Conservation (phyloP, 257 asterid species). For the Jaltomata sinuosa region DNA sequence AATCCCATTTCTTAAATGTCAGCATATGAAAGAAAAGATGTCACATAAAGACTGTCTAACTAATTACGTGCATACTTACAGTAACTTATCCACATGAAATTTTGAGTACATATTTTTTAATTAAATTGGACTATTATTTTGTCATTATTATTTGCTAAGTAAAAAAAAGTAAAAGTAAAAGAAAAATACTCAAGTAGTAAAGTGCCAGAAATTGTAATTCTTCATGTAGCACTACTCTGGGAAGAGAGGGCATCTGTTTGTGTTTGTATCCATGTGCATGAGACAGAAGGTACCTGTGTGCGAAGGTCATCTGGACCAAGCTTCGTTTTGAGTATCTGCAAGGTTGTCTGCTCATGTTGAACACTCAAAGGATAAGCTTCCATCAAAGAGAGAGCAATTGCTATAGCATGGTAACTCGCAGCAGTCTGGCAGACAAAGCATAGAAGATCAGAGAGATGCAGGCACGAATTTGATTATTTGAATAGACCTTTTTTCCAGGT, state of each 20-base stretch:
- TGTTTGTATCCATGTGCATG: neutral
- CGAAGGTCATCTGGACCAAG: slow-evolving; percentile 95
- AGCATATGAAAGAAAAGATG: neutral
- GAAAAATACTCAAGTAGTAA: neutral
- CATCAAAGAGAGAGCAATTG: slow-evolving; percentile 98
- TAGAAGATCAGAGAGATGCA: neutral
- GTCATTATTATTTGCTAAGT: neutral
- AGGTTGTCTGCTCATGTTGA: slow-evolving; percentile 95
- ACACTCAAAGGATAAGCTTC: slow-evolving; percentile 96
- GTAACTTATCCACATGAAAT: neutral
- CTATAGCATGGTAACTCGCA: slow-evolving; percentile 99
- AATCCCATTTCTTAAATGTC: neutral
- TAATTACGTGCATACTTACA: neutral
- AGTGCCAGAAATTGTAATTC: neutral
- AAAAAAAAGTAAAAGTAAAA: neutral
- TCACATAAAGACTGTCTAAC: neutral
- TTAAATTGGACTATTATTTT: neutral
- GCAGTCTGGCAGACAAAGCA: slow-evolving; percentile 62
- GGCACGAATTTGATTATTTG: neutral
- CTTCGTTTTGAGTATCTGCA: slow-evolving; percentile 87
- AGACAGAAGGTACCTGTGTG: slow-evolving; percentile 58
- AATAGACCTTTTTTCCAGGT: neutral
- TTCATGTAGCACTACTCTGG: neutral
- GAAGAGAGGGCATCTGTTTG: neutral
- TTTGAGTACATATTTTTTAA: neutral